phyloP scores from a whole-genome alignment of 352 stramenopile species.

The Phytophthora foliorum region DNA sequence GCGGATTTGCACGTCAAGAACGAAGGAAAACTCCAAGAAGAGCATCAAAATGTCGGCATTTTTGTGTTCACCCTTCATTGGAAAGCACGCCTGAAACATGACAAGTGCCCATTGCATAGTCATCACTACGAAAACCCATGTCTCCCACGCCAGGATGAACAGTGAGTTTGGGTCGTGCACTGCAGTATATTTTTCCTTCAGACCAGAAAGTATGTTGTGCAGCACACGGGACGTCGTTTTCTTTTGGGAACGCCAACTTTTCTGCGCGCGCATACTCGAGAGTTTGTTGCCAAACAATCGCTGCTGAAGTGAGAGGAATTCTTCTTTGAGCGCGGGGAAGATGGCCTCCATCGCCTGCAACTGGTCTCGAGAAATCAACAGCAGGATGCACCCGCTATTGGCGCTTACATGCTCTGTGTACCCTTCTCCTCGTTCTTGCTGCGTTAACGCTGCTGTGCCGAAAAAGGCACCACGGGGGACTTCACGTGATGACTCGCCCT shows the following conservation, averaged over 20 bases:
- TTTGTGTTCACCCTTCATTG: background rate
- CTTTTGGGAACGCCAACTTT: background rate
- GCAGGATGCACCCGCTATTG: constrained; percentile 58
- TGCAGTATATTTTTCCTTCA: background rate
- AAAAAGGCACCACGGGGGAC: constrained; percentile 55
- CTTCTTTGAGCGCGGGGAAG: constrained; percentile 54
- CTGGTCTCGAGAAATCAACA: constrained; percentile 58
- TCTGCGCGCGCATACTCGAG: background rate
- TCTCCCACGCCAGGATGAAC: constrained; percentile 62
- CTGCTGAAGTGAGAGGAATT: constrained; percentile 52
- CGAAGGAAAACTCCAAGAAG: constrained; percentile 53
- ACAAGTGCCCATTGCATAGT: constrained; percentile 57
- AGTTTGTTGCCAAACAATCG: constrained; percentile 49
- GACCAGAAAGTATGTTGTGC: background rate
- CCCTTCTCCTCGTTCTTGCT: constrained; percentile 52
- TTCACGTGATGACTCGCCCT: constrained; percentile 26
- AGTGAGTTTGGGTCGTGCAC: constrained; percentile 54
- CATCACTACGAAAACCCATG: constrained; percentile 63
- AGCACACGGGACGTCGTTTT: constrained; percentile 16
- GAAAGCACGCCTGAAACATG: constrained; percentile 61
- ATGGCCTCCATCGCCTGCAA: constrained; percentile 54
- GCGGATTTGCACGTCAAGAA: constrained; percentile 62
- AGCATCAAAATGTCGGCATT: constrained; percentile 33
- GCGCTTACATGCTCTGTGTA: constrained; percentile 59
- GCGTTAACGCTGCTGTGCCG: constrained; percentile 46